Conservation (phyloP, 2,329 filamentous ascomycete genomes). For the Pseudogymnoascus sp. region DNA sequence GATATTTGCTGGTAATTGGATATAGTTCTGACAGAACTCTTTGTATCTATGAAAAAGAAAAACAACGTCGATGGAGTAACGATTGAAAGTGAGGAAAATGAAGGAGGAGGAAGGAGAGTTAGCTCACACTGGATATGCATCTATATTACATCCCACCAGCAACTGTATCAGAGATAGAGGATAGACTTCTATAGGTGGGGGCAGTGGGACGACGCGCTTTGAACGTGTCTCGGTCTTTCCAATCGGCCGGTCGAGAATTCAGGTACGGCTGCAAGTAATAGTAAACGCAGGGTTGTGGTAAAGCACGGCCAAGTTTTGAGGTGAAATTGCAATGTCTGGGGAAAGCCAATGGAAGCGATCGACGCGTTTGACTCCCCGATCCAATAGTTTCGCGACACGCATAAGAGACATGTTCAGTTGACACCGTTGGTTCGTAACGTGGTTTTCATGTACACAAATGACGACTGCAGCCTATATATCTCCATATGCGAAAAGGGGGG, state of each 20-base stretch:
- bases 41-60: neutral
- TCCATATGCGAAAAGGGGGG: neutral
- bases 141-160: slow-evolving; percentile 4
- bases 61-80: neutral
- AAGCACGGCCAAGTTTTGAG: neutral
- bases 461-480: neutral
- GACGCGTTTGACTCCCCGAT: neutral
- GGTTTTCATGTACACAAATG: neutral
- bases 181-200: slow-evolving; percentile 1
- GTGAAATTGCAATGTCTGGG: neutral
- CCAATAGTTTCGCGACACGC: slow-evolving; percentile 3
- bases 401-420: neutral
- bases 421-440: neutral
- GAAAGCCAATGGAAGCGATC: slow-evolving; percentile 3
- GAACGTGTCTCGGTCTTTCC: neutral
- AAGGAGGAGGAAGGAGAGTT: neutral
- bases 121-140: neutral
- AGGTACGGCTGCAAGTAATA: neutral
- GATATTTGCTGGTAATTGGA: neutral
- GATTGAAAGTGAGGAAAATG: neutral
- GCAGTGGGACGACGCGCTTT: neutral
- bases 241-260: neutral
- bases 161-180: neutral
- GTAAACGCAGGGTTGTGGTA: neutral
- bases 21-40: neutral